A percentile compares a stretch with the other conserved stretches of the same genome.
phyloP scores from a whole-genome alignment of 495 filamentous ascomycete genomes.

The Cetradonia linearis region DNA sequence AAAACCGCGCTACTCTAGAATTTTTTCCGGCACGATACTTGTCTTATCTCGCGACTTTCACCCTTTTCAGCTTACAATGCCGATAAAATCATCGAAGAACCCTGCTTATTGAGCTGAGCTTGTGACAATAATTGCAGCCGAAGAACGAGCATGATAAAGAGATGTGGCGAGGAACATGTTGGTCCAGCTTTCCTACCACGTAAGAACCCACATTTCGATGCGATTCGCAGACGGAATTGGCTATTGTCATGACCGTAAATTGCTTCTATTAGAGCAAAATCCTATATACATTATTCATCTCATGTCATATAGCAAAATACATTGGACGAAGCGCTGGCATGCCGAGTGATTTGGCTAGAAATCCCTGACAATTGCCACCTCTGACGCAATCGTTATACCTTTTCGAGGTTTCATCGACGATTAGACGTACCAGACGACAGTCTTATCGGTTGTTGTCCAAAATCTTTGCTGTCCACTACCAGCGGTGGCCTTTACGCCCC shows the following conservation, averaged over 20 bases:
- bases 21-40: no score
- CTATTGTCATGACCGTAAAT: not conserved
- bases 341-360: not conserved
- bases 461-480: slow-evolving; percentile 3
- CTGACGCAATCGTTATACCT: no score
- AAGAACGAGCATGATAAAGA: not conserved
- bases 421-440: no score
- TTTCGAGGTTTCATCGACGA: not conserved
- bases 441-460: no score
- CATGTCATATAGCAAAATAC: not conserved
- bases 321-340: not conserved
- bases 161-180: not conserved
- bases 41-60: no score
- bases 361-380: no score
- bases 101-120: not conserved
- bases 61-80: no score
- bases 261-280: not conserved
- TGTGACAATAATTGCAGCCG: not conserved
- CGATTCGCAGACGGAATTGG: no score
- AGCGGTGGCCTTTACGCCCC: slow-evolving; percentile 10
- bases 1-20: no score
- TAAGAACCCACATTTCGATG: no score
- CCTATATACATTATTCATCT: not conserved
- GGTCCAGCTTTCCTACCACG: not conserved
- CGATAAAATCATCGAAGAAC: no score